phyloP scores from a whole-genome alignment of 306 rosid genomes.

The Glycyrrhiza uralensis region DNA sequence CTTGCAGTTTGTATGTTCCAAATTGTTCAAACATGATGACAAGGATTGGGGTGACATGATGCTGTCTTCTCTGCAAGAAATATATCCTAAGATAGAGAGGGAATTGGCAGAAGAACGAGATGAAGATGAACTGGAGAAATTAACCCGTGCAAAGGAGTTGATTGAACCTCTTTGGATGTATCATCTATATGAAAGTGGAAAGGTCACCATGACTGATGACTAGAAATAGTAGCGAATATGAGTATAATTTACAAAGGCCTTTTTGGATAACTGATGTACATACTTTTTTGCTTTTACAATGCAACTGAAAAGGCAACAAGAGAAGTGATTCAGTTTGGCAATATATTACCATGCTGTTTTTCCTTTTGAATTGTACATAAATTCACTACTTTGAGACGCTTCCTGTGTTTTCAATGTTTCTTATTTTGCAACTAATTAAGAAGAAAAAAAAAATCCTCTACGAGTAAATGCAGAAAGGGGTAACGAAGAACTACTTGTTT shows the following conservation, averaged over 20 bases:
- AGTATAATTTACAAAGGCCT: not conserved
- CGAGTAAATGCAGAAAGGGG: not conserved
- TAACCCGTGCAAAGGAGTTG: constrained; percentile 48
- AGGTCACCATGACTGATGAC: constrained; percentile 50
- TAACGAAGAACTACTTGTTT: not conserved
- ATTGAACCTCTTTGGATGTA: constrained; percentile 87
- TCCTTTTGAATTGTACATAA: not conserved
- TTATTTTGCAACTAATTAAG: too few relatives aligned
- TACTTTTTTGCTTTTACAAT: not conserved
- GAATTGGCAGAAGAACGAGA: constrained; percentile 45
- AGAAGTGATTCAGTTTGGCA: not conserved
- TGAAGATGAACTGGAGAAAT: constrained; percentile 48
- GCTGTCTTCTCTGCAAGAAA: constrained; percentile 62
- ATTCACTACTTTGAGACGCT: not conserved
- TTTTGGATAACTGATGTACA: constrained; percentile 21
- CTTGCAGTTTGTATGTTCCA: constrained; percentile 60
- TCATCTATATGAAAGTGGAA: constrained; percentile 77
- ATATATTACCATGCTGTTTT: not conserved
- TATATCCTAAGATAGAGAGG: constrained; percentile 65
- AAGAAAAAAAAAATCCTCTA: not conserved
- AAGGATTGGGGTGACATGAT: constrained; percentile 69
- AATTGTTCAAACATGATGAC: constrained; percentile 50
- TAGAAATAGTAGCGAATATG: constrained; percentile 26
- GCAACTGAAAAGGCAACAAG: not conserved
- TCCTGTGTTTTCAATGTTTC: not conserved